Conservation (phyloP, 352 stramenopile species). For the Phytophthora meadii region DNA sequence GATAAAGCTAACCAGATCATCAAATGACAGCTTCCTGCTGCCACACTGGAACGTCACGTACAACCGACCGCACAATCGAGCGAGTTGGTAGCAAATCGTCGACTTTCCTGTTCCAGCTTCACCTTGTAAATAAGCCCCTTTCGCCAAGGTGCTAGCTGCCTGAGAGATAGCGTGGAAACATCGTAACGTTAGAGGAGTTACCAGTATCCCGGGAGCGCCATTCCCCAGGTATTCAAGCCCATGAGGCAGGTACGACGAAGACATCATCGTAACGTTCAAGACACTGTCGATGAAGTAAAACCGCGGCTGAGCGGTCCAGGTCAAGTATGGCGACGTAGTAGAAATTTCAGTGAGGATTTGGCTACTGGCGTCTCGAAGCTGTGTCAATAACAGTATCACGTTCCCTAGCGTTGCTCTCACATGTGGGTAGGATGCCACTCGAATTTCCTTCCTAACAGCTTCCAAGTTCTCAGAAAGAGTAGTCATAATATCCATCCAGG, state of each 20-base stretch:
- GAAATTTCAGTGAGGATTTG: constrained; percentile 40
- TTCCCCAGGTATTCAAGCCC: constrained; percentile 82
- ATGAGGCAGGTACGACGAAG: constrained; percentile 54
- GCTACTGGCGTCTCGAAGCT: constrained; percentile 63
- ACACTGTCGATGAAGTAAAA: constrained; percentile 69
- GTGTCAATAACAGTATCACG: constrained; percentile 53
- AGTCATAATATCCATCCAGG: constrained; percentile 42
- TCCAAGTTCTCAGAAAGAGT: constrained; percentile 44
- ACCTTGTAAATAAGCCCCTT: constrained; percentile 52
- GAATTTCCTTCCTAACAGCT: constrained; percentile 57
- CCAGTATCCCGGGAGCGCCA: constrained; percentile 37
- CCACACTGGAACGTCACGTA: constrained; percentile 48
- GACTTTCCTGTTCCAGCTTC: constrained; percentile 52
- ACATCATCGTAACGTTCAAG: constrained; percentile 59
- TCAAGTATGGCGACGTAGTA: constrained; percentile 32
- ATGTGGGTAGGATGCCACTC: constrained; percentile 48
- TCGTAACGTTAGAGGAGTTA: constrained; percentile 65
- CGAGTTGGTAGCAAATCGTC: constrained; percentile 46
- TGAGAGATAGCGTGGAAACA: constrained; percentile 68
- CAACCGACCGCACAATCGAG: constrained; percentile 59
- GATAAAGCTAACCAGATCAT: constrained; percentile 48
- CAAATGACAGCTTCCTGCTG: constrained; percentile 34
- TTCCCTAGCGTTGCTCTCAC: constrained; percentile 46
- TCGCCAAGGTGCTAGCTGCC: constrained; percentile 38
- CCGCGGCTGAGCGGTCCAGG: constrained; percentile 71